Evolutionary conservation across 2,329 filamentous ascomycete genomes (phyloP).

Genomic region (Colletotrichum falcatum): DNA sequence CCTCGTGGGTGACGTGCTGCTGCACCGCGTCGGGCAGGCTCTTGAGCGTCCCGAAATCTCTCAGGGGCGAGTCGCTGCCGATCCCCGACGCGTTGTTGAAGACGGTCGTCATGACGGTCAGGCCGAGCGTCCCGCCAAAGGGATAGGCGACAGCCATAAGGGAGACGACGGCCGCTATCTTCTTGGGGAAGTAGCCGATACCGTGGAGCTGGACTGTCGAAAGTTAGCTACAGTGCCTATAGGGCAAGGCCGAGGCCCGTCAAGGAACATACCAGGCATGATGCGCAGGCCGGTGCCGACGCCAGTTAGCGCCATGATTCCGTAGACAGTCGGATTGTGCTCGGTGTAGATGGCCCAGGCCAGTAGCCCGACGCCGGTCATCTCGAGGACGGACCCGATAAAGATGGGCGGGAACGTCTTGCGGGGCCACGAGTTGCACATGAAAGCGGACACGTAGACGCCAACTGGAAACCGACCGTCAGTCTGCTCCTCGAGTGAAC

Average conservation of each 20-base stretch:
- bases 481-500: not conserved
- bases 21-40: slow-evolving; percentile 51
- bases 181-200: slow-evolving; percentile 69
- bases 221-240: not conserved
- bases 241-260: no score
- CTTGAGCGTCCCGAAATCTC: slow-evolving; percentile 52
- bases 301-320: slow-evolving; percentile 75
- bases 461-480: slow-evolving; percentile 53
- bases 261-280: slow-evolving; percentile 61
- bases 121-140: slow-evolving; percentile 72
- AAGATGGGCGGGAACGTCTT: slow-evolving; percentile 72
- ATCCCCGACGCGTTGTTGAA: slow-evolving; percentile 69
- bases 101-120: slow-evolving; percentile 76
- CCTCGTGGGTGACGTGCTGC: slow-evolving; percentile 54
- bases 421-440: slow-evolving; percentile 71
- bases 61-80: slow-evolving; percentile 43
- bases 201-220: slow-evolving; percentile 67
- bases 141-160: slow-evolving; percentile 70
- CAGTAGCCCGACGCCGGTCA: slow-evolving; percentile 68
- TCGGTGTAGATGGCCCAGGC: slow-evolving; percentile 66
- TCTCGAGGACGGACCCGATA: slow-evolving; percentile 66
- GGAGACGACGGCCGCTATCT: slow-evolving; percentile 69
- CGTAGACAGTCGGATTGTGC: slow-evolving; percentile 65
- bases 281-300: slow-evolving; percentile 73
- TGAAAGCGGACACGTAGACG: slow-evolving; percentile 67